phyloP scores from a whole-genome alignment of 2,329 filamentous ascomycete genomes.

The Tolypocladium tropicale region DNA sequence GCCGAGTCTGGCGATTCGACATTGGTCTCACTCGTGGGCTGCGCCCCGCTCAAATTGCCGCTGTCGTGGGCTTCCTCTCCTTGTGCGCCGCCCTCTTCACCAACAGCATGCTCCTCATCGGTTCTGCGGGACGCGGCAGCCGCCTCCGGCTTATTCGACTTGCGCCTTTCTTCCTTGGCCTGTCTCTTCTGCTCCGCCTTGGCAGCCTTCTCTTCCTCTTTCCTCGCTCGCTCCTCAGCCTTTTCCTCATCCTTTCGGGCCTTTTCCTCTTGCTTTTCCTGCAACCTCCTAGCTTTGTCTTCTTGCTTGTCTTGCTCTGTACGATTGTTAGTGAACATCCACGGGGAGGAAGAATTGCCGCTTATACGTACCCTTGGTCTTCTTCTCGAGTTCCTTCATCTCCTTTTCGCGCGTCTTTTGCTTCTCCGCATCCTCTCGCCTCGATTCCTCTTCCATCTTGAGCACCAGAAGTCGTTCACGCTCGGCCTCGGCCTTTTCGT shows the following conservation, averaged over 20 bases:
- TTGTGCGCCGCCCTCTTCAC: conserved; percentile 5
- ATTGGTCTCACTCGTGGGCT: background rate
- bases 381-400: conserved; percentile 40
- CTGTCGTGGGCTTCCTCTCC: conserved; percentile 1
- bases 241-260: conserved; percentile 13
- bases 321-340: conserved; percentile 6
- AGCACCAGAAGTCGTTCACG: conserved; percentile 57
- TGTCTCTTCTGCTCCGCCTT: conserved; percentile 43
- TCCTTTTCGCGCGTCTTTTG: conserved; percentile 42
- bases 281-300: conserved; percentile 16
- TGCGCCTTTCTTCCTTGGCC: conserved; percentile 43
- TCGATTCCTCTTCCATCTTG: conserved; percentile 47
- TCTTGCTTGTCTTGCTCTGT: conserved; percentile 37
- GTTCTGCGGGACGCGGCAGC: conserved; percentile 6
- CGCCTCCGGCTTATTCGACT: conserved; percentile 15
- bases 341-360: background rate
- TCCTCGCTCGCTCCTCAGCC: conserved; percentile 27
- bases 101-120: conserved; percentile 2
- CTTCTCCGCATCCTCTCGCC: conserved; percentile 38
- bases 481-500: conserved; percentile 64
- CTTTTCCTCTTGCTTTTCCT: conserved; percentile 32
- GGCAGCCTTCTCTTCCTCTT: conserved; percentile 40
- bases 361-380: conserved; percentile 46
- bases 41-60: background rate
- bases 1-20: conserved; percentile 3